phyloP scores from a whole-genome alignment of 768 basidiomycete species.

The Hygrocybe punicea region DNA sequence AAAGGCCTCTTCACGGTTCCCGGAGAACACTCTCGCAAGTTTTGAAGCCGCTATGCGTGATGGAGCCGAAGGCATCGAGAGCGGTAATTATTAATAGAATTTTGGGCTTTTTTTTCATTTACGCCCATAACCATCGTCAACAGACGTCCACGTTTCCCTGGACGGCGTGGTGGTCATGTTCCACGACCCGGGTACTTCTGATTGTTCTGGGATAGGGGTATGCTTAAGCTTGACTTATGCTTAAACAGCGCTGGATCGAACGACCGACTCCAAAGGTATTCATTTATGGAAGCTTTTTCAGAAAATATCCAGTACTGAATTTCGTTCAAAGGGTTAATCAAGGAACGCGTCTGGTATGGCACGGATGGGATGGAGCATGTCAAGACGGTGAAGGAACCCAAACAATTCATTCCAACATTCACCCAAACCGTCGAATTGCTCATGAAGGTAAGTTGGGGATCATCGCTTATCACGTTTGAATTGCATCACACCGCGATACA shows the following conservation, averaged over 20 bases:
- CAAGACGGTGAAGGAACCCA: conserved; percentile 74
- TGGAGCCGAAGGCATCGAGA: conserved; percentile 96
- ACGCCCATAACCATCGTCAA: conserved; percentile 49
- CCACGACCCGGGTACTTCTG: conserved; percentile 73
- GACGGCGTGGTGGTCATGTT: conserved; percentile 93
- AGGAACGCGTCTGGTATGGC: conserved; percentile 70
- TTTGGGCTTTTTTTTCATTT: conserved; percentile 31
- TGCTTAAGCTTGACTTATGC: background rate
- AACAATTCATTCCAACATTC: conserved; percentile 88
- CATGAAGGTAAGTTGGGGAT: conserved; percentile 56
- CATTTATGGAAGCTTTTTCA: background rate
- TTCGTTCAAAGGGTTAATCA: conserved; percentile 54
- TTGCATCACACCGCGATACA: conserved; percentile 2
- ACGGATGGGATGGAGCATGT: conserved; percentile 71
- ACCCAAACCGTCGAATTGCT: conserved; percentile 73
- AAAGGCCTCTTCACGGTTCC: conserved; percentile 80
- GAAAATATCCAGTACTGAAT: conserved; percentile 11
- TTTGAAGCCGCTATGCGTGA: conserved; percentile 94
- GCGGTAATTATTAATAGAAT: conserved; percentile 63
- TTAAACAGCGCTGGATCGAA: conserved; percentile 61
- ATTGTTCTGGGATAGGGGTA: background rate
- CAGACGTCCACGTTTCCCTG: conserved; percentile 92
- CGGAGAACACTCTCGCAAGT: conserved; percentile 93
- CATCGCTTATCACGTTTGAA: conserved; percentile 5
- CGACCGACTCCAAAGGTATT: conserved; percentile 72